Base-by-base conservation (phyloP, 768 basidiomycete species). In the Lentinula sp. region DNA sequence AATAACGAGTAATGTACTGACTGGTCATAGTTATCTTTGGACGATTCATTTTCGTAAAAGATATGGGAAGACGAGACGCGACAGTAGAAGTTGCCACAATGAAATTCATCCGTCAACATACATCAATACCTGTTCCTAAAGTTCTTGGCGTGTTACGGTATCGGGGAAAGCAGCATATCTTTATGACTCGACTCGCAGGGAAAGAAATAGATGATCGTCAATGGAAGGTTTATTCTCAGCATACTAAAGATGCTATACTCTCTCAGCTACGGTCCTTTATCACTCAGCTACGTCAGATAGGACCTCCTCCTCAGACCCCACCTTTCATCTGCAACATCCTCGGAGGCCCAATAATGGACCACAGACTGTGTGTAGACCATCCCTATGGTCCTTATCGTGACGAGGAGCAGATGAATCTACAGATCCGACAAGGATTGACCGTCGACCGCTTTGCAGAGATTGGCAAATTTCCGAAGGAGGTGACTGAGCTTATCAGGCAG, bases 371-470 rank as follows among this genome's bases (percentile, higher is more conserved):
- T 43, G 42, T 46, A 5, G 43, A 45, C 23, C 37, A 15, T 2
- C 61, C 42, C 8, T 56, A 42, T 18, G 61, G 61, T 15, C 61
- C 61, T 21, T 61, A 43, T 61, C 39, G 32, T 32, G 54, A 61
- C 23, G 61, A 61, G 45, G 61, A 55, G 54, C 53, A 61, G 23
- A 55, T 61, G 53, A 61, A 61, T 39, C 28, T 49, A 3, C 54
- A 55, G 18, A 11, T 31, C 2, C 52, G 61, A n/a, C 21, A 32
- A 18, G 61, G 61, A 16, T 31, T 32, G 18, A 39, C 13, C n/a
- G 40, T 45, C 21, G 46, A n/a, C 18, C 31, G 23, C 18, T 48
- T 61, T 43, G 50, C 11, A 21, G 21, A 35, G 16, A 39, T 39
- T 21, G 18, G 32, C 39, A 31, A 50, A 16, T 3, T 23, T 7